A percentile compares a stretch with the other conserved stretches of the same genome.
These are phyloP conservation scores for Schizothecium vesticola DNA, from an alignment of 495 filamentous ascomycete genomes.

Conservation along the genomic window DNA sequence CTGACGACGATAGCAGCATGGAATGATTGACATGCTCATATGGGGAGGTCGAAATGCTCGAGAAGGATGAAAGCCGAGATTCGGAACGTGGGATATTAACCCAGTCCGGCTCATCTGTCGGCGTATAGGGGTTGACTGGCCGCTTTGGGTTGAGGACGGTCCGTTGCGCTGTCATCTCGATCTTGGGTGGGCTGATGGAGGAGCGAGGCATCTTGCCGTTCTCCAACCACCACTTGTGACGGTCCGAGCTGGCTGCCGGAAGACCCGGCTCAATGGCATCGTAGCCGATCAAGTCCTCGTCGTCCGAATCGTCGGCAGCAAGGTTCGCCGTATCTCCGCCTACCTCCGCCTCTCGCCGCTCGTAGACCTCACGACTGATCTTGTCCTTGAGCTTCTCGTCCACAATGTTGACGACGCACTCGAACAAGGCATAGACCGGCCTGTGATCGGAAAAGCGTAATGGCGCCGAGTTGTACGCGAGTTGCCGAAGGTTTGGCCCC, in stretches of 20 bases:
- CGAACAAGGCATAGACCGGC: constrained; percentile 84
- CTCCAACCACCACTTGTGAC: constrained; percentile 91
- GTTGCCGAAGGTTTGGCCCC: constrained; percentile 75
- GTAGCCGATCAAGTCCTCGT: constrained; percentile 69
- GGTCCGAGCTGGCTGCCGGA: constrained; percentile 85
- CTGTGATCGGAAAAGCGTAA: constrained; percentile 89
- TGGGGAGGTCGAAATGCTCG: constrained; percentile 40
- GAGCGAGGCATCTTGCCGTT: constrained; percentile 76
- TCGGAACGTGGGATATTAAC: constrained; percentile 50
- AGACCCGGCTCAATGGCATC: constrained; percentile 72
- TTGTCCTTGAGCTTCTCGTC: constrained; percentile 66
- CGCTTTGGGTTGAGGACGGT: constrained; percentile 64
- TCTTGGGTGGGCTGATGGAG: constrained; percentile 56
- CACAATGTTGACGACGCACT: constrained; percentile 72
- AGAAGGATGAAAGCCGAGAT: constrained; percentile 42
- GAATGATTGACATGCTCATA: constrained; percentile 46
- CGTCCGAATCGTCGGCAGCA: constrained; percentile 54
- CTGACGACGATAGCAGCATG: constrained; percentile 37
- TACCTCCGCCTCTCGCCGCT: constrained; percentile 57
- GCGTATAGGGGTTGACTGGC: constrained; percentile 74
- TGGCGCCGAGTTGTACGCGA: constrained; percentile 70
- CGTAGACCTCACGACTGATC: constrained; percentile 67
- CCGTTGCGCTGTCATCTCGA: constrained; percentile 36
- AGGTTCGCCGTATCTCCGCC: constrained; percentile 41
- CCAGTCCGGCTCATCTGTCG: constrained; percentile 72